phyloP scores from a whole-genome alignment of 83 land plant genomes.

The Picea mariana region DNA sequence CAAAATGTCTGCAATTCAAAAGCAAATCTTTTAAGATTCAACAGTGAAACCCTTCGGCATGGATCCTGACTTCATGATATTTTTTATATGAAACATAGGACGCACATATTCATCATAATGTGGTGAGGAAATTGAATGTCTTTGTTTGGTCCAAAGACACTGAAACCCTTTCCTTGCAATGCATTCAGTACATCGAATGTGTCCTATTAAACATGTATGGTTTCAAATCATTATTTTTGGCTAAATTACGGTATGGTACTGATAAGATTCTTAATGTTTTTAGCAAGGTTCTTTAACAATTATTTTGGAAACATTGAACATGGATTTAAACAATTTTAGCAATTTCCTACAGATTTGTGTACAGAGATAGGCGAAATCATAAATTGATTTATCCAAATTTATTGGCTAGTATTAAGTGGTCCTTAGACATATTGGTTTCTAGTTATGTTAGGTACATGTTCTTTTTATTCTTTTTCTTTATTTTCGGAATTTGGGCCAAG shows the following conservation, averaged over 20 bases:
- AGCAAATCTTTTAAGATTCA: no score
- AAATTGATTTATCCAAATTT: not conserved
- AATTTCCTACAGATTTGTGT: not conserved
- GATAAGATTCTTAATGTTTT: not conserved
- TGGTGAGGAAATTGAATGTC: no score
- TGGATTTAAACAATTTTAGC: no score
- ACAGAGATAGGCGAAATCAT: not conserved
- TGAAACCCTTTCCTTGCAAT: not conserved
- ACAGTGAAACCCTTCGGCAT: no score
- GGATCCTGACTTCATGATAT: no score
- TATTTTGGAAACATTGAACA: not conserved
- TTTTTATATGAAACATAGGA: no score
- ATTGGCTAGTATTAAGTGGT: not conserved
- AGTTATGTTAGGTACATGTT: not conserved
- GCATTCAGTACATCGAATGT: not conserved
- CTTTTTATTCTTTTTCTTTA: not conserved
- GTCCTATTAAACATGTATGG: no score
- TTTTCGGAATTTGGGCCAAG: not conserved
- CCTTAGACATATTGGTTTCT: not conserved
- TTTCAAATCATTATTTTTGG: not conserved
- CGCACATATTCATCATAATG: no score
- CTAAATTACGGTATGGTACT: not conserved
- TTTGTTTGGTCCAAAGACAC: no score
- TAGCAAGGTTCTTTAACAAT: not conserved
- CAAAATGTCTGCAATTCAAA: no score